phyloP scores from a whole-genome alignment of 1,139 yeast species.

The Tardiomyces digboiensis region DNA sequence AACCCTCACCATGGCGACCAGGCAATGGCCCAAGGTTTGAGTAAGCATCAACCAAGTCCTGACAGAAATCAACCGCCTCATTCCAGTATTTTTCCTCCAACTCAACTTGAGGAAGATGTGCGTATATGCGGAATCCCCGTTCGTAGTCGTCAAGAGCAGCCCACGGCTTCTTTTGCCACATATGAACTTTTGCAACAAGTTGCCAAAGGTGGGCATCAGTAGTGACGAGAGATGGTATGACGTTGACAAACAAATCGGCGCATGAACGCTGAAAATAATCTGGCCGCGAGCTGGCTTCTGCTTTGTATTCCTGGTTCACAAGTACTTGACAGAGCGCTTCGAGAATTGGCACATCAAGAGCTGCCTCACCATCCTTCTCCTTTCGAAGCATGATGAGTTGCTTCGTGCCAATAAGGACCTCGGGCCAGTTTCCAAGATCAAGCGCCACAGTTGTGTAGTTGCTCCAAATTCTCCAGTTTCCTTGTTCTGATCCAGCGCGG shows the following conservation, averaged over 20 bases:
- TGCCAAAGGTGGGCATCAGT: slow-evolving; percentile 75
- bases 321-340: slow-evolving; percentile 66
- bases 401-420: slow-evolving; percentile 64
- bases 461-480: slow-evolving; percentile 88
- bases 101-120: slow-evolving; percentile 57
- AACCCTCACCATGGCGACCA: slow-evolving; percentile 79
- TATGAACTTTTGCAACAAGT: slow-evolving; percentile 69
- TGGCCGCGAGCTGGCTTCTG: slow-evolving; percentile 6
- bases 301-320: slow-evolving; percentile 37
- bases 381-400: slow-evolving; percentile 50
- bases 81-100: slow-evolving; percentile 60
- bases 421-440: slow-evolving; percentile 77
- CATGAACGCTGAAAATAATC: slow-evolving; percentile 47
- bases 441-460: slow-evolving; percentile 79
- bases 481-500: slow-evolving; percentile 52
- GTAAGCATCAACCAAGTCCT: slow-evolving; percentile 79
- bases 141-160: slow-evolving; percentile 77
- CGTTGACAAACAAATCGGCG: slow-evolving; percentile 55
- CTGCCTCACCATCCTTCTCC: slow-evolving; percentile 46
- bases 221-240: slow-evolving; percentile 60
- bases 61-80: slow-evolving; percentile 71
- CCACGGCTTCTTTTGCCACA: slow-evolving; percentile 90
- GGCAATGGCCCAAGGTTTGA: slow-evolving; percentile 79
- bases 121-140: slow-evolving; percentile 67
- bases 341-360: slow-evolving; percentile 67